Percentiles rank a stretch among this genome's conserved stretches.
These are phyloP conservation scores for Xylaria polymorpha DNA, from an alignment of 2,329 filamentous ascomycete genomes.

Conservation along the genomic window DNA sequence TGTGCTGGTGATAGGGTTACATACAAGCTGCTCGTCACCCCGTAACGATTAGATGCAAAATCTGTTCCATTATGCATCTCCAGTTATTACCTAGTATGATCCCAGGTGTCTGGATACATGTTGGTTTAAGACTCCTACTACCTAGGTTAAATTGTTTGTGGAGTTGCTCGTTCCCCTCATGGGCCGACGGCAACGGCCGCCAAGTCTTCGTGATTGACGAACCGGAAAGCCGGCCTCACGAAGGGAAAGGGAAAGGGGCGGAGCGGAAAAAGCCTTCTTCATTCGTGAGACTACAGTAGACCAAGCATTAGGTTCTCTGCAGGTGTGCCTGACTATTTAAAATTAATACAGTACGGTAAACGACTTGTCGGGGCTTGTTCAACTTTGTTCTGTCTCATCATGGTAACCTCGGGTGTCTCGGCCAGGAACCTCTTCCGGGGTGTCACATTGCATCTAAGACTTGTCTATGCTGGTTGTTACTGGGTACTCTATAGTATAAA, in stretches of 20 bases:
- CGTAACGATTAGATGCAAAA: background rate
- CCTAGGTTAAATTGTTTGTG: background rate
- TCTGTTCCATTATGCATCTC: background rate
- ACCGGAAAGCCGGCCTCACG: slow-evolving; percentile 16
- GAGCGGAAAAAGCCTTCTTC: slow-evolving; percentile 2
- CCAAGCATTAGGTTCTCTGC: background rate
- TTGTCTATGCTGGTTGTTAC: background rate
- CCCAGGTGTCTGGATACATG: background rate
- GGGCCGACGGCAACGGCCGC: background rate
- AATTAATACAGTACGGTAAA: background rate
- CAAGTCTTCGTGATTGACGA: slow-evolving; percentile 14
- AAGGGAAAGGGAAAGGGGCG: background rate
- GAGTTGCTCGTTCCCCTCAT: background rate
- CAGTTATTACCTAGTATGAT: background rate
- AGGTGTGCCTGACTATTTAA: slow-evolving; percentile 5
- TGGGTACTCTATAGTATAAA: background rate
- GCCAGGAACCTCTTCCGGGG: background rate
- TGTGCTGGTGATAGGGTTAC: background rate
- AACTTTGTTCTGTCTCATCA: background rate
- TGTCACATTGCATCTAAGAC: background rate
- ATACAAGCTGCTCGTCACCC: background rate
- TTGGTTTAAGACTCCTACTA: background rate
- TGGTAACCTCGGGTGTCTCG: background rate
- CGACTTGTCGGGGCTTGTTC: background rate
- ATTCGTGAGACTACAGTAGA: slow-evolving; percentile 6